phyloP scores from a whole-genome alignment of 129 eudicot species.

The Lactuca saligna region DNA sequence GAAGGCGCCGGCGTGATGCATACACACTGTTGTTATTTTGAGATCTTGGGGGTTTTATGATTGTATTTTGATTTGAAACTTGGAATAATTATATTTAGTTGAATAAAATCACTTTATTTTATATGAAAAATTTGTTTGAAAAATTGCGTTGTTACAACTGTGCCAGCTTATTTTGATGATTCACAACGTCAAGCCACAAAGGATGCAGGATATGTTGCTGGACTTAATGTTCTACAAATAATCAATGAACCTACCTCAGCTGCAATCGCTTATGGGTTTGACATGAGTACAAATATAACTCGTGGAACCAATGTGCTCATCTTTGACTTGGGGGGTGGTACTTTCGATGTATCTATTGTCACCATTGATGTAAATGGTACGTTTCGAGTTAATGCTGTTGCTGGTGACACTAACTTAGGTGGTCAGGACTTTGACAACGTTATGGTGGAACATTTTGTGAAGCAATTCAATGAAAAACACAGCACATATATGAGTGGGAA shows the following conservation, averaged over 20 bases:
- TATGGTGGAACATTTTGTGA: constrained; percentile 38
- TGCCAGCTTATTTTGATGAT: constrained; percentile 35
- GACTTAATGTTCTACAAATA: constrained; percentile 42
- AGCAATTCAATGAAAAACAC: constrained; percentile 38
- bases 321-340: constrained; percentile 28
- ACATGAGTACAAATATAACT: background rate
- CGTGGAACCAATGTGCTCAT: constrained; percentile 20
- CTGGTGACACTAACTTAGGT: constrained; percentile 42
- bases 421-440: constrained; percentile 45
- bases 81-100: too few relatives aligned
- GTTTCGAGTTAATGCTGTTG: constrained; percentile 32
- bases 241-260: constrained; percentile 46
- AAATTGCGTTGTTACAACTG: too few relatives aligned
- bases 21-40: too few relatives aligned
- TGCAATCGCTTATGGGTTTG: constrained; percentile 37
- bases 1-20: too few relatives aligned
- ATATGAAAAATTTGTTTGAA: too few relatives aligned
- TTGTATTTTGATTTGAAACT: too few relatives aligned
- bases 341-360: constrained; percentile 20
- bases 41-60: too few relatives aligned
- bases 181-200: constrained; percentile 50
- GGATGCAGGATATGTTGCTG: constrained; percentile 45
- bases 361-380: constrained; percentile 28
- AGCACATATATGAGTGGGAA: constrained; percentile 34
- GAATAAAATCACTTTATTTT: too few relatives aligned